These are phyloP conservation scores for Komagataella kurtzmanii DNA, from an alignment of 805 yeast species.

Conservation along the genomic window DNA sequence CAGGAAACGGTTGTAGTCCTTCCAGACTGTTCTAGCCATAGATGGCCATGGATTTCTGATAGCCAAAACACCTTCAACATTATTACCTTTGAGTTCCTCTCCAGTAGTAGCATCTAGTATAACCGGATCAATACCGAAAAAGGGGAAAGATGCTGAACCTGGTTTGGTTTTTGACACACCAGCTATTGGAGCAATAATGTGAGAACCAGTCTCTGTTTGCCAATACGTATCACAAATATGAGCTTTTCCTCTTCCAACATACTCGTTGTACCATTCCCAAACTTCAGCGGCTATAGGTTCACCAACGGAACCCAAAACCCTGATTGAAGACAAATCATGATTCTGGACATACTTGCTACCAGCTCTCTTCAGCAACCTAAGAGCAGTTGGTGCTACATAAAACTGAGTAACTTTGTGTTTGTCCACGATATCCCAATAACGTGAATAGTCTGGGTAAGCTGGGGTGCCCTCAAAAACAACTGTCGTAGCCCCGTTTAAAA, in stretches of 20 bases:
- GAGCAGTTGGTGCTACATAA: slow-evolving; percentile 78
- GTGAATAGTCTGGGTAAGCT: slow-evolving; percentile 66
- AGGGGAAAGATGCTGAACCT: slow-evolving; percentile 76
- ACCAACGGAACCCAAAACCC: slow-evolving; percentile 74
- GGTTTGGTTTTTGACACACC: slow-evolving; percentile 73
- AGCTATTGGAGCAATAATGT: slow-evolving; percentile 65
- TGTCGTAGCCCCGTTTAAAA: slow-evolving; percentile 63
- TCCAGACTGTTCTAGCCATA: slow-evolving; percentile 73
- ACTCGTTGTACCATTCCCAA: slow-evolving; percentile 77
- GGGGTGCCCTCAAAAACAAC: slow-evolving; percentile 83
- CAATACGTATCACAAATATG: slow-evolving; percentile 77
- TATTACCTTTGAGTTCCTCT: slow-evolving; percentile 50
- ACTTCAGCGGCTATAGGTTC: slow-evolving; percentile 79
- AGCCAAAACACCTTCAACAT: slow-evolving; percentile 73
- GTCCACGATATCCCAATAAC: slow-evolving; percentile 72
- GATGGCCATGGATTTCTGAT: slow-evolving; percentile 73
- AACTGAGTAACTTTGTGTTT: slow-evolving; percentile 63
- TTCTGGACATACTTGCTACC: slow-evolving; percentile 51
- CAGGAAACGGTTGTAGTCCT: slow-evolving; percentile 57
- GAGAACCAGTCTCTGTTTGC: slow-evolving; percentile 85
- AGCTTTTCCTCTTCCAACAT: slow-evolving; percentile 56
- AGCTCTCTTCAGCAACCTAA: slow-evolving; percentile 62
- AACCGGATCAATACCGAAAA: slow-evolving; percentile 67
- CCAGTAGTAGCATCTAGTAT: slow-evolving; percentile 69
- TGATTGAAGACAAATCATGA: slow-evolving; percentile 48